Conservation (phyloP, 768 basidiomycete genomes). For the Clitopilus passeckerianus region DNA sequence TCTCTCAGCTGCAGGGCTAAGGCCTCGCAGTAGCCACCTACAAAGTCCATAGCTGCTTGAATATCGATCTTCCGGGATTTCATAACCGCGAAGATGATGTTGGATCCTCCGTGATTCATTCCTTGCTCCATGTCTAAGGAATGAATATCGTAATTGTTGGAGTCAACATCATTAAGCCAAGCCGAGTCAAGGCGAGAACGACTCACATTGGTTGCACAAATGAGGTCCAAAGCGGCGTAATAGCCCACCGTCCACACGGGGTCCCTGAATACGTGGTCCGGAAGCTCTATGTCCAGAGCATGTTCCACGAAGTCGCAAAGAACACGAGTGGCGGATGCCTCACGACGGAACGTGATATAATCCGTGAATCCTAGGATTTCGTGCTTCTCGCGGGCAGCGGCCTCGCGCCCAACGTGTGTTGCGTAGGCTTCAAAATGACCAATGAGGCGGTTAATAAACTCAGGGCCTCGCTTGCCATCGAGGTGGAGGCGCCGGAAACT, state of each 20-base stretch:
- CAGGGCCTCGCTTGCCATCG: not conserved
- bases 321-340: not conserved
- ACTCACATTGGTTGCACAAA: not conserved
- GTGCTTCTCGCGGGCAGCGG: slow-evolving; percentile 31
- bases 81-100: not conserved
- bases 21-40: not conserved
- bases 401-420: too few species aligned
- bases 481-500: not conserved
- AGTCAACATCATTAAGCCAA: too few species aligned
- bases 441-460: not conserved
- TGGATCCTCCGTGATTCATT: not conserved
- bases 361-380: not conserved
- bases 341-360: not conserved
- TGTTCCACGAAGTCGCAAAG: not conserved
- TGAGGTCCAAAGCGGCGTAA: not conserved
- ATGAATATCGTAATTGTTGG: not conserved
- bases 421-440: not conserved
- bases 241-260: not conserved
- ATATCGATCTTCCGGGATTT: not conserved
- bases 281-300: not conserved
- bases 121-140: not conserved
- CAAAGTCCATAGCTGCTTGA: not conserved
- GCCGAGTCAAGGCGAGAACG: too few species aligned
- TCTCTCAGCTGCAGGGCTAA: not conserved
- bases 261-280: not conserved